Base-by-base conservation (phyloP, 2,329 filamentous ascomycete genomes). In the Diaporthe australafricana region DNA sequence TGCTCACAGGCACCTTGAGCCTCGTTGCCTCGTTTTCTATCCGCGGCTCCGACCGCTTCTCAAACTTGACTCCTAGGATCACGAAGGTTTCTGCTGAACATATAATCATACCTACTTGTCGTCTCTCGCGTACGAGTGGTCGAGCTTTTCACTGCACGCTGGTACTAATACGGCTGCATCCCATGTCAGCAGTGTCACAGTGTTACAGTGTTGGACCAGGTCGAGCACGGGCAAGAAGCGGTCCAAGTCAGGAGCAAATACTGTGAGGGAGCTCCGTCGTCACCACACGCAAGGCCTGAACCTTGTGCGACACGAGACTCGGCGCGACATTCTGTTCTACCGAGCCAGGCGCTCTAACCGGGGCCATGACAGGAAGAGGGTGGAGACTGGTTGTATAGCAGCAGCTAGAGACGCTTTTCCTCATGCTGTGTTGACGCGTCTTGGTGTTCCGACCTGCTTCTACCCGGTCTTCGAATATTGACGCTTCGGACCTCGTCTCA, bases 301-400 rank as follows among this genome's bases (percentile, higher is more conserved):
- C 27, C 45, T 50, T 20, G 60, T 65, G 30, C 22, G 22, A 65
- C 45, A 3, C 17, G 53, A 50, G 30, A 60, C 22, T 42, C 67
- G 47, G 55, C 67, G 67, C 56, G 42, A 47, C 53, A 69, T 48
- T 32, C 40, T 69, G 67, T 50, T 57, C 38, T 69, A 27, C 53
- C 53, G 22, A 38, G 38, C 47, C 53, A 22, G 56, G 45, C 32
- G 47, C 22, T 22, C 47, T 60, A 22, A 32, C n/a, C 45, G 30
- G 67, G 17, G 30, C n/a, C 32, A 52, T 5, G 14, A 2, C 17
- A 47, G 5, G 40, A 47, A 30, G 22, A 20, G n/a, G 12, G 57
- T 38, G 45, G 30, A 30, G 30, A 1, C 11, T 25, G 17, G 6
- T n/a, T 68, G 55, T 56, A 47, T 57, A 50, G 45, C 53, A 45